Evolutionary conservation across 352 stramenopile genomes (phyloP).

Genomic region (Lagenidium giganteum): DNA sequence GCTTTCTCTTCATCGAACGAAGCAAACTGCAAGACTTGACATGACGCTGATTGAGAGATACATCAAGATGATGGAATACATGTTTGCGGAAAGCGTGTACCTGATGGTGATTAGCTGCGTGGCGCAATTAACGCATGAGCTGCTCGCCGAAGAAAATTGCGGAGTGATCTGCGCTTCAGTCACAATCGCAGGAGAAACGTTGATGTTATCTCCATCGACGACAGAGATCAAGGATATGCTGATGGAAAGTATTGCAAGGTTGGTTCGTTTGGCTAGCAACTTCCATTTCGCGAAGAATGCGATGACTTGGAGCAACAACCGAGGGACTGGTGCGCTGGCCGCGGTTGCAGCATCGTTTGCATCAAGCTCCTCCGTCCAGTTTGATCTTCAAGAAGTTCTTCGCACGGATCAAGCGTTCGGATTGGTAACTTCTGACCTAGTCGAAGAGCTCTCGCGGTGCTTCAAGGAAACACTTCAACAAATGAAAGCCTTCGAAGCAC

Average conservation of each 20-base stretch:
- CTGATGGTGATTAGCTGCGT: conserved; percentile 52
- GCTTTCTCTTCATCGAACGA: conserved; percentile 24
- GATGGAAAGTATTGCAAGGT: conserved; percentile 36
- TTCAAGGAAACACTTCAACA: conserved; percentile 44
- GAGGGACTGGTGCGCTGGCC: conserved; percentile 29
- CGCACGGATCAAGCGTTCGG: conserved; percentile 34
- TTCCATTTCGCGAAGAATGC: conserved; percentile 68
- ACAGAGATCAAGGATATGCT: conserved; percentile 45
- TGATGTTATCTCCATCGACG: conserved; percentile 37
- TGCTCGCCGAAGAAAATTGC: conserved; percentile 28
- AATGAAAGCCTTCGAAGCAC: conserved; percentile 53
- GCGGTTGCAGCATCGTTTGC: conserved; percentile 27
- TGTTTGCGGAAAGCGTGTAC: conserved; percentile 67
- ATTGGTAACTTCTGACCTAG: conserved; percentile 23
- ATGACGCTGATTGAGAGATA: conserved; percentile 39
- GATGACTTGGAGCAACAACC: conserved; percentile 45
- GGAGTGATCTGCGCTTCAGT: conserved; percentile 47
- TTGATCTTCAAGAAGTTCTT: conserved; percentile 49
- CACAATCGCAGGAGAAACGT: conserved; percentile 29
- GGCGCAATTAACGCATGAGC: conserved; percentile 23
- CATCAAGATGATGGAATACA: conserved; percentile 61
- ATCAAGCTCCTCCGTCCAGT: conserved; percentile 17
- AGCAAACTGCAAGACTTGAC: conserved; percentile 37
- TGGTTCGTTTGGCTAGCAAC: conserved; percentile 52
- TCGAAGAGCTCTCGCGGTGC: conserved; percentile 27